Percentiles rank a stretch among this genome's conserved stretches.
These are phyloP conservation scores for Petunia hybrid DNA, from an alignment of 305 asterid species.

Conservation along the genomic window DNA sequence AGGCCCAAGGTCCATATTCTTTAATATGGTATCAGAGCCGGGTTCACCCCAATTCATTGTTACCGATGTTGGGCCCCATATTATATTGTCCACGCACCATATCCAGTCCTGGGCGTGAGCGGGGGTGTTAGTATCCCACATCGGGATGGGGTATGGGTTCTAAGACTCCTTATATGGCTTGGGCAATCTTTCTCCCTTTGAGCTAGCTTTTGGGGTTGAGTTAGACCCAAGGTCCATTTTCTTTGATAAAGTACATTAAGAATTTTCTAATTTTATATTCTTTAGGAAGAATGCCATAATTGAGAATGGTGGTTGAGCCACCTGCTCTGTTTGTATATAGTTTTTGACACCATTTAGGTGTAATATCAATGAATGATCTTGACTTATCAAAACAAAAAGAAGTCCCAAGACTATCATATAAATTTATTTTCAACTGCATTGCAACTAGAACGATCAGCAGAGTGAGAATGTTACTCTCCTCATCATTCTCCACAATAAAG, in stretches of 20 bases:
- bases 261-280: not conserved
- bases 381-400: conserved; percentile 16
- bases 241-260: not conserved
- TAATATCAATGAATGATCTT: not conserved
- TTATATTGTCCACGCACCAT: too few relatives aligned
- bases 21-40: too few relatives aligned
- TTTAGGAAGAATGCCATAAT: conserved; percentile 15
- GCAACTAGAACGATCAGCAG: conserved; percentile 16
- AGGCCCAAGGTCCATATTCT: too few relatives aligned
- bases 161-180: too few relatives aligned
- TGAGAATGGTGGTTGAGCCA: conserved; percentile 23
- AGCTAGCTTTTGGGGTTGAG: too few relatives aligned
- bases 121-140: too few relatives aligned
- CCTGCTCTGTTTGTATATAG: not conserved
- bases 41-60: too few relatives aligned
- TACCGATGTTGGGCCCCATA: too few relatives aligned
- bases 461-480: not conserved
- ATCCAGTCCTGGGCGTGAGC: too few relatives aligned
- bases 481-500: conserved; percentile 11
- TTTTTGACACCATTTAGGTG: conserved; percentile 25
- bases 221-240: too few relatives aligned
- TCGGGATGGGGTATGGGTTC: too few relatives aligned
- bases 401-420: not conserved
- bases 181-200: too few relatives aligned
- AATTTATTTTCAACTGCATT: conserved; percentile 17